These are phyloP conservation scores for Aspergillus carlsbadensis DNA, from an alignment of 495 filamentous ascomycete genomes.

Conservation along the genomic window DNA sequence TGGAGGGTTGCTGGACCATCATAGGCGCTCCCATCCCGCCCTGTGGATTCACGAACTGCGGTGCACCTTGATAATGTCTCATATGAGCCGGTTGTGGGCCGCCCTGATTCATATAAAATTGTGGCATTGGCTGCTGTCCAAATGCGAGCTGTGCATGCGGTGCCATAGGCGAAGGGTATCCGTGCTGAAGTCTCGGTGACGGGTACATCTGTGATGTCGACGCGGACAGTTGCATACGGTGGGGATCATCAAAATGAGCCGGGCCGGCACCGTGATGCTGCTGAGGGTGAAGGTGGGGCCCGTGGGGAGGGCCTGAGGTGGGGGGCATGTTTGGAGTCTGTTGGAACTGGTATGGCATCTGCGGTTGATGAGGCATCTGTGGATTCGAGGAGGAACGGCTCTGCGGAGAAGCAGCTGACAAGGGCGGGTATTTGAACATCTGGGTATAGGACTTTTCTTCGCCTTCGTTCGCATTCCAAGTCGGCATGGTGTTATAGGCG, in stretches of 20 bases:
- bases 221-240: constrained; percentile 81
- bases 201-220: constrained; percentile 74
- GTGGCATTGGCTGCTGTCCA: constrained; percentile 72
- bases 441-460: constrained; percentile 71
- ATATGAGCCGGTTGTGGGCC: constrained; percentile 49
- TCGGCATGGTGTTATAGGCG: constrained; percentile 75
- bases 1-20: constrained; percentile 77
- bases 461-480: constrained; percentile 64
- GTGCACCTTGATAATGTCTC: constrained; percentile 47
- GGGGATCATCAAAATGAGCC: constrained; percentile 72
- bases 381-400: constrained; percentile 59
- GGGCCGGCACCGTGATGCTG: constrained; percentile 59
- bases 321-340: constrained; percentile 46
- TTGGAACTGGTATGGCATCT: constrained; percentile 66
- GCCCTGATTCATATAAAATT: constrained; percentile 65
- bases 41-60: constrained; percentile 65
- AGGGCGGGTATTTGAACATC: constrained; percentile 65
- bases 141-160: constrained; percentile 67
- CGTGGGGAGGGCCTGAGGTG: constrained; percentile 57
- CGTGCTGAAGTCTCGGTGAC: constrained; percentile 74
- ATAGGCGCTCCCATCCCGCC: constrained; percentile 69
- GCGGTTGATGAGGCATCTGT: constrained; percentile 71
- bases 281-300: constrained; percentile 64
- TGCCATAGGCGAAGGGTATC: constrained; percentile 69
- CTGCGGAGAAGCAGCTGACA: constrained; percentile 61